Conservation (phyloP, 1,139 yeast species). For the Petasospora rhodanensis region DNA sequence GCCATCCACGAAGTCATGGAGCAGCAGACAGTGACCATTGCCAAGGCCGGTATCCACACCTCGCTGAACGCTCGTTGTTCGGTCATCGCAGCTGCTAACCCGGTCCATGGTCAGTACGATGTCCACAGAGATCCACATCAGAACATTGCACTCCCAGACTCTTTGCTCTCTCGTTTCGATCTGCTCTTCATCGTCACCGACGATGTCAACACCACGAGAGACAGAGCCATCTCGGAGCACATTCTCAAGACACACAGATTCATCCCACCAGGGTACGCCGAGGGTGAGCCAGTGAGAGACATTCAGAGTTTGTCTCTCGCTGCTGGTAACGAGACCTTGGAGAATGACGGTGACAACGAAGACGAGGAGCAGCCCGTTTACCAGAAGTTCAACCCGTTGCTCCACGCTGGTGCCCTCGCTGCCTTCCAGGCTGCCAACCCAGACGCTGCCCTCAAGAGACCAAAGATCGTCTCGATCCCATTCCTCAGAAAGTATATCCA, state of each 20-base stretch:
- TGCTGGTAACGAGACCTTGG: constrained; percentile 58
- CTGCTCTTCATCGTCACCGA: constrained; percentile 93
- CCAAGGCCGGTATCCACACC: constrained; percentile 98
- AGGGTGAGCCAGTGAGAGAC: constrained; percentile 94
- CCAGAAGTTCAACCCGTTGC: constrained; percentile 76
- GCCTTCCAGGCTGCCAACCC: constrained; percentile 31
- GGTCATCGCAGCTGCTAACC: constrained; percentile 97
- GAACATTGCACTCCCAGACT: constrained; percentile 95
- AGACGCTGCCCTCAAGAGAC: constrained; percentile 35
- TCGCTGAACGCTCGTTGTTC: constrained; percentile 96
- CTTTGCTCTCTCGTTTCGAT: constrained; percentile 94
- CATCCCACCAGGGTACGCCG: constrained; percentile 82
- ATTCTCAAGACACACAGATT: constrained; percentile 92
- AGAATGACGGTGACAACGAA: constrained; percentile 27
- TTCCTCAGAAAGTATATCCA: constrained; percentile 90
- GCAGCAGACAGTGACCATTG: constrained; percentile 97
- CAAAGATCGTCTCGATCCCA: constrained; percentile 71
- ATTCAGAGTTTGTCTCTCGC: constrained; percentile 64
- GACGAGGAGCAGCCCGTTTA: constrained; percentile 47
- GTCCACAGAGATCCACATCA: constrained; percentile 95
- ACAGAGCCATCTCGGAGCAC: constrained; percentile 88
- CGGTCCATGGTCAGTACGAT: constrained; percentile 95
- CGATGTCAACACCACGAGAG: constrained; percentile 82
- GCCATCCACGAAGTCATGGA: constrained; percentile 99
- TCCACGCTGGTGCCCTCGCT: constrained; percentile 70